Evolutionary conservation across 371 early-diverging fungal species (phyloP), one percentile per base, ranked within the genome.

Genomic region (Haplosporangium sp.): DNA sequence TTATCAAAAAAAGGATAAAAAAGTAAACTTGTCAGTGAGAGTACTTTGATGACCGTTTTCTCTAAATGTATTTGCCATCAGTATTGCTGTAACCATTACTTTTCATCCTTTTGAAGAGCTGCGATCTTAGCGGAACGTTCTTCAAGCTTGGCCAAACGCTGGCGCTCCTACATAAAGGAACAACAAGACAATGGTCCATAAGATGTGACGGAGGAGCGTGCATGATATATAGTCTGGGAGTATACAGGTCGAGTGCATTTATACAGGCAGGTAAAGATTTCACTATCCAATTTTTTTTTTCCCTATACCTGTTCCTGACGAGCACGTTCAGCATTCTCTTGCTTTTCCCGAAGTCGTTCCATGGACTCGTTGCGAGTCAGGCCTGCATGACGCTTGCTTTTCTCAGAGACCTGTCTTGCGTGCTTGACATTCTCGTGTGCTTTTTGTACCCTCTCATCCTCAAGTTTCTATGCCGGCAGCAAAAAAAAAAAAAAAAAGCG

Each of bases 71-170:
- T 29, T 29, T 29, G 29, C 4, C 29, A 29, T 29, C 4, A 4
- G 29, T 29, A 29, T 29, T 29, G 29, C 1, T 29, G 29, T 29
- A 29, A 29, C 29, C 29, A 29, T 29, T 29, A 29, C 29, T 68
- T 56, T 16, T 77, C 79, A 12, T 77, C 79, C 38, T 72, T 77
- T 21, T 77, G 79, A 64, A 77, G 54, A 37, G 66, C 52, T 1
- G 79, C 79, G 5, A 77, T 64, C 55, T 72, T 77, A 36, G 79
- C 79, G 6, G 72, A 72, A 50, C 64, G 79, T n/a, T 63, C 79
- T n/a, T 72, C 79, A 16, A 71, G 42, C 45, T 72, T 77, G 58
- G 65, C 62, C 12, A 77, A 43, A 10, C 79, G 79, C 7, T 55
- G 60, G 50, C 79, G 72, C 40, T 70, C 79, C 79, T 77, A 61